Base-by-base conservation (phyloP, 179 eudicot genomes). In the Carnegiea gigantea region DNA sequence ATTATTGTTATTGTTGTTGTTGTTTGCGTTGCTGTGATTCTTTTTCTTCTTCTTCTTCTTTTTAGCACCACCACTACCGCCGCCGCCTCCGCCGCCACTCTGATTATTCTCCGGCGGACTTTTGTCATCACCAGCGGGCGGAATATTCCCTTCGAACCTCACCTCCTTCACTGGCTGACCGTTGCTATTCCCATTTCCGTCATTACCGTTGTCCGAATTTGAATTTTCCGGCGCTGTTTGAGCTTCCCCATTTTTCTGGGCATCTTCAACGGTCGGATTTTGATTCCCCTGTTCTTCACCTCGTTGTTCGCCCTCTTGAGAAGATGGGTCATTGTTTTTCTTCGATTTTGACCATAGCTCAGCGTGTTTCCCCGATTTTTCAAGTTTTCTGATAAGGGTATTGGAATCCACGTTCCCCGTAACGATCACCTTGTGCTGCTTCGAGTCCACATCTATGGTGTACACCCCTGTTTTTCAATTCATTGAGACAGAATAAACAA, bases 281-380 rank as follows among this genome's bases (percentile, higher is more conserved):
- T 64, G 72, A 78, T 23, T 40, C 23, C 40, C 57, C 49, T 78
- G 72, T 40, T 62, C 54, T 40, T 78, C 36, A 33, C 10, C 68
- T 21, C 68, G 9, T 23, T 62, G 68, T 8, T 70, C 51, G 13
- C n/a, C 7, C 6, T 53, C n/a, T 15, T 28, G 26, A 51, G 17
- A 7, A 51, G 57, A 12, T 51, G 57, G 57, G 59, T 76, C 83
- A 65, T 83, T 83, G 73, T 70, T 36, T 44, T 83, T 78, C 33
- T 79, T 82, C 2, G 80, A 26, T 75, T 79, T 78, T 9, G 91
- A 89, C 91, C 95, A 93, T 46, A 89, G 77, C 82, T 92, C 90
- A 0, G 97, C 97, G 24, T 88, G 89, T 83, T 89, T 93, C 11
- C 93, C 92, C 23, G 97, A 90, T 75, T 93, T 92, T 23, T 77